Conservation (phyloP, 1,139 yeast species). For the Kluyveromyces marxianus region DNA sequence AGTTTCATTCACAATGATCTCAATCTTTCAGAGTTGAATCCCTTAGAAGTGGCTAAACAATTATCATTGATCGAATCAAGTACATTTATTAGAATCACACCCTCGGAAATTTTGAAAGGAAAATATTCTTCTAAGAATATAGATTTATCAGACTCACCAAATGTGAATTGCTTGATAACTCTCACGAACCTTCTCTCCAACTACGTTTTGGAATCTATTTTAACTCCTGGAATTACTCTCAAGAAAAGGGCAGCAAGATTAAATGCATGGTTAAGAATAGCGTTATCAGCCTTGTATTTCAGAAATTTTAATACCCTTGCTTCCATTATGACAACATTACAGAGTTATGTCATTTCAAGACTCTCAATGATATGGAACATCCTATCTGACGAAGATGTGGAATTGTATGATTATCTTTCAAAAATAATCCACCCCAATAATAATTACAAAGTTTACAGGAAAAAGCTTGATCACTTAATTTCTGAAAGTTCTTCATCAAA, state of each 20-base stretch:
- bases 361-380: constrained; percentile 58
- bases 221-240: constrained; percentile 41
- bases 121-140: constrained; percentile 67
- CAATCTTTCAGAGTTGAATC: constrained; percentile 60
- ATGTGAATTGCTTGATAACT: constrained; percentile 58
- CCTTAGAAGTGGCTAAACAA: constrained; percentile 79
- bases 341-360: constrained; percentile 72
- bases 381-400: constrained; percentile 57
- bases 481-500: constrained; percentile 13
- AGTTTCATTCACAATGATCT: constrained; percentile 27
- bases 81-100: constrained; percentile 57
- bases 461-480: constrained; percentile 53
- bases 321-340: constrained; percentile 80
- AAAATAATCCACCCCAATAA: constrained; percentile 76
- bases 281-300: constrained; percentile 71
- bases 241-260: constrained; percentile 41
- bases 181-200: constrained; percentile 77
- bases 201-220: constrained; percentile 72
- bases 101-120: constrained; percentile 54
- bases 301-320: constrained; percentile 82
- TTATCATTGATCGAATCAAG: constrained; percentile 72
- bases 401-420: constrained; percentile 57
- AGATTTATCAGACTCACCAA: constrained; percentile 58
- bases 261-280: constrained; percentile 78
- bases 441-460: constrained; percentile 70